Conservation (phyloP, 2,329 filamentous ascomycete genomes). For the Cordyceps javanica region DNA sequence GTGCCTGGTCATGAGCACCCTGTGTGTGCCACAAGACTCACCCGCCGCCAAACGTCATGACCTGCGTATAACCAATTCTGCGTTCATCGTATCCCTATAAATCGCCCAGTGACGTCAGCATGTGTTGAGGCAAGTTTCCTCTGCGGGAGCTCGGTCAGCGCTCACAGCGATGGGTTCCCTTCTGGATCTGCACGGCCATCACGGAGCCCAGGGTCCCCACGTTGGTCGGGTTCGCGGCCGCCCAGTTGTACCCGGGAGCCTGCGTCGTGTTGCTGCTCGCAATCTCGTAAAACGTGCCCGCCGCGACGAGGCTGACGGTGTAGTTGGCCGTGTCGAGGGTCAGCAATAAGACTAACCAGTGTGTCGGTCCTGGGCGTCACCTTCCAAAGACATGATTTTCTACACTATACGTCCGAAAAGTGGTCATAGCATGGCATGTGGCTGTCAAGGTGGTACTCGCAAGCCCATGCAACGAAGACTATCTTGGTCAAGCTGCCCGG, state of each 20-base stretch:
- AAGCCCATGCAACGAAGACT: too few relatives aligned
- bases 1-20: too few relatives aligned
- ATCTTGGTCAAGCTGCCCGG: too few relatives aligned
- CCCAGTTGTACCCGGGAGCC: background rate
- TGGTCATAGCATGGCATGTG: too few relatives aligned
- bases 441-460: too few relatives aligned
- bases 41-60: background rate
- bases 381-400: too few relatives aligned
- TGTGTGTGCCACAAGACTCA: background rate
- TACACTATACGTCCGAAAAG: too few relatives aligned
- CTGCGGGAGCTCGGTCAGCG: too few relatives aligned
- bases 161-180: background rate
- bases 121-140: background rate
- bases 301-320: background rate
- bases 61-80: background rate
- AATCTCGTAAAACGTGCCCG: background rate
- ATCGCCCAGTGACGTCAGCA: background rate
- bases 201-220: background rate
- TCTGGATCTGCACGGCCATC: background rate
- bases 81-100: background rate
- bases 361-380: too few relatives aligned
- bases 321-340: background rate
- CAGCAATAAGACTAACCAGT: too few relatives aligned
- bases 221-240: background rate
- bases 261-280: background rate